Evolutionary conservation across 202 grass and related monocot species (phyloP).

Genomic region (Alloteropsis angusta): DNA sequence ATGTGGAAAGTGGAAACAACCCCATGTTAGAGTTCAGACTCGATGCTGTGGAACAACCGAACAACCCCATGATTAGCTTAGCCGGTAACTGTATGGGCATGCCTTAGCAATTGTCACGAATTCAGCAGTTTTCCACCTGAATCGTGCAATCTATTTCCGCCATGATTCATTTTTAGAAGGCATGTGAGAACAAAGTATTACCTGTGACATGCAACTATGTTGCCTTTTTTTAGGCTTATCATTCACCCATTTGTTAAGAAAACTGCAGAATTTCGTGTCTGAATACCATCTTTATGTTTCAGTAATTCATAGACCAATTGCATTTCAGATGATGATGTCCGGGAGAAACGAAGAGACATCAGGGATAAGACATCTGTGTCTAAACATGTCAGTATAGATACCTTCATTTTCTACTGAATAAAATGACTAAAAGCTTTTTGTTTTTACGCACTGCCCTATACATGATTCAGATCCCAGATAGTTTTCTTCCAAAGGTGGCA

Average conservation of each 20-base stretch:
- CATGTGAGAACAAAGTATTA: not conserved
- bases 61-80: too few species aligned
- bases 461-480: slow-evolving; percentile 60
- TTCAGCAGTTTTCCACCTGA: too few species aligned
- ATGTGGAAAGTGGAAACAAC: too few species aligned
- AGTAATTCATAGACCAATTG: not conserved
- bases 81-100: too few species aligned
- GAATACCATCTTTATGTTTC: not conserved
- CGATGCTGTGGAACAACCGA: too few species aligned
- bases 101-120: not conserved
- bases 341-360: slow-evolving; percentile 34
- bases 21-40: too few species aligned
- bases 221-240: not conserved
- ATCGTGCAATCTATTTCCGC: not conserved
- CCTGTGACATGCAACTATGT: not conserved
- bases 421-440: not conserved
- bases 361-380: slow-evolving; percentile 31
- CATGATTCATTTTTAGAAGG: not conserved
- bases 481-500: slow-evolving; percentile 74
- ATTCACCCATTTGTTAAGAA: not conserved
- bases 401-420: not conserved
- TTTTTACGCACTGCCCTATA: not conserved
- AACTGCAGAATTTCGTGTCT: not conserved
- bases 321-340: slow-evolving; percentile 64
- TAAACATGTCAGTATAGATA: slow-evolving; percentile 66